A percentile compares a stretch with the other conserved stretches of the same genome.
Conservation (phyloP, 176 grass and related monocot genomes). For the Oryza coarctata region DNA sequence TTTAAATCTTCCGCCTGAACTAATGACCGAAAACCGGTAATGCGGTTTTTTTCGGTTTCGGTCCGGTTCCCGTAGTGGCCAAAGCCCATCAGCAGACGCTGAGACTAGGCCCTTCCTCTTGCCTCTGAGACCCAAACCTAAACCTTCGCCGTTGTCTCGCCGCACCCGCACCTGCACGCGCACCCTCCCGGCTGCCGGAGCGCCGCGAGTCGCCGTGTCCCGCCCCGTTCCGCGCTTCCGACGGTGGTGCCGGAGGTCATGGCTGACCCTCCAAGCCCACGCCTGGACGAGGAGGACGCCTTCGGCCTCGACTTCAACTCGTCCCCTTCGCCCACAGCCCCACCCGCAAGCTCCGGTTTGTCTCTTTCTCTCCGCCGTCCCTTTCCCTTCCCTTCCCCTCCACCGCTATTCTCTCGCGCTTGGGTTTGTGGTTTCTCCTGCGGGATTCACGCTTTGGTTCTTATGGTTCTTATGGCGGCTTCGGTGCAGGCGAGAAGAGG, state of each 20-base stretch:
- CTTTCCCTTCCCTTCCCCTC: background rate
- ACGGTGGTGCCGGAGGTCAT: background rate
- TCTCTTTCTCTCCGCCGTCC: background rate
- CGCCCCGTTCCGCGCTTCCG: background rate
- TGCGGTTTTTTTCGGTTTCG: too few relatives aligned
- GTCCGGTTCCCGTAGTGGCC: too few relatives aligned
- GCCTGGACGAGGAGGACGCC: conserved; percentile 24
- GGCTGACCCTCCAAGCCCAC: conserved; percentile 21
- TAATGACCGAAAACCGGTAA: too few relatives aligned
- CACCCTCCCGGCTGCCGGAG: background rate
- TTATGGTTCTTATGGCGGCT: conserved; percentile 4
- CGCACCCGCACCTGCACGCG: background rate
- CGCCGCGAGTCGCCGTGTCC: background rate
- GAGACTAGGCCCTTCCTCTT: background rate
- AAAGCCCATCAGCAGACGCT: background rate
- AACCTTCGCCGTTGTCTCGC: conserved; percentile 17
- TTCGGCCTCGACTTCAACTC: conserved; percentile 37
- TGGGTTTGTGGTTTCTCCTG: background rate
- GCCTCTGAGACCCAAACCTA: background rate
- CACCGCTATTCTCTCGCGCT: background rate
- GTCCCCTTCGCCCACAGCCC: conserved; percentile 19
- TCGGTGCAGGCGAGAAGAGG: conserved; percentile 67
- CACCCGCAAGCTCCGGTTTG: conserved; percentile 21
- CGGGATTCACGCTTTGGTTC: background rate
- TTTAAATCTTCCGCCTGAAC: too few relatives aligned